Base-by-base conservation (phyloP, 75 land plant genomes). In the Chamaecyparis obtusa region DNA sequence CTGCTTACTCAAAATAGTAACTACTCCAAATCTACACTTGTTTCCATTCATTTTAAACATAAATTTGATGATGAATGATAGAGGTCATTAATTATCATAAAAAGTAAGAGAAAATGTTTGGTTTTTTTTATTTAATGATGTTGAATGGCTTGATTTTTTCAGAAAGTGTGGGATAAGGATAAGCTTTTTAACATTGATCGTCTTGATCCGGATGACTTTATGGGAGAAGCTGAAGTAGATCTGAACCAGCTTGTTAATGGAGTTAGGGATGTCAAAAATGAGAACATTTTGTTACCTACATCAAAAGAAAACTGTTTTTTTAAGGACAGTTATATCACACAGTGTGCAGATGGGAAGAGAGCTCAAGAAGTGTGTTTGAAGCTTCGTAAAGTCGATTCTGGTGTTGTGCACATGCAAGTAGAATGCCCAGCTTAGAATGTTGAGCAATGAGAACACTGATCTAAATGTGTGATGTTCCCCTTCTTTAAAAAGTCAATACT, bases 151-250 rank as follows among this genome's bases (percentile, higher is more conserved):
- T 76, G 6, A 5, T 11, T 76, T 33, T 78, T 78, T 41, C 43
- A 78, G 27, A 41, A 78, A 39, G 81, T 78, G 44, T 78, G 81
- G 81, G 81, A 78, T 78, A 21, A 60, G 24, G 67, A 60, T 60
- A 60, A 60, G 24, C 1, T 60, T 21, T 24, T 60, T 0, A 24
- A 5, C 8, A 19, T 17, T 17, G 81, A 19, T 78, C 7, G 0
- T 8, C 41, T 78, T 2, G 24, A 37, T 39, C 44, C 10, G 1
- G 81, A 78, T 78, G 44, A 78, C 44, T 19, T 3, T 8, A 78
- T 78, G 44, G 44, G 81, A 17, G 41, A 21, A 3, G 44, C 44
- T 16, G 81, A 78, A 37, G 39, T 78, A 17, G 81, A 78, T 41
- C 81, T 78, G 41, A 78, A 17, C 0, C 44, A 43, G 19, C 44